phyloP scores from a whole-genome alignment of 2,329 filamentous ascomycete genomes.

The Ophiostoma australiae region DNA sequence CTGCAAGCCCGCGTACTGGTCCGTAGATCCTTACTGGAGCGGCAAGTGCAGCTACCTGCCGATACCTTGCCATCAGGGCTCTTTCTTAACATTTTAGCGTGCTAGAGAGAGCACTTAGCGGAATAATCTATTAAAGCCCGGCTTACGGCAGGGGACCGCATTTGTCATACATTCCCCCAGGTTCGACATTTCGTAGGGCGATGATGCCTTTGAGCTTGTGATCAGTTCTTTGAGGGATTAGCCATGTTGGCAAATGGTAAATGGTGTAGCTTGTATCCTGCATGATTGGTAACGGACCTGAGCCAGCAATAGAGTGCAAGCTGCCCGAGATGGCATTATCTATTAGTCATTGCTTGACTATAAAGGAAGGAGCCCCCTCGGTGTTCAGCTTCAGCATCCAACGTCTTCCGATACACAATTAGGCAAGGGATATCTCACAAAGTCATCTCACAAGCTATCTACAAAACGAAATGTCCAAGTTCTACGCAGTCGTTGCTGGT shows the following conservation, averaged over 20 bases:
- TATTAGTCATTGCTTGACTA: not conserved
- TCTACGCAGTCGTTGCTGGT: constrained; percentile 66
- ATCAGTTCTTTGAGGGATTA: not conserved
- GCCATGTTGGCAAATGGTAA: not conserved
- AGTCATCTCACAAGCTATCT: not conserved
- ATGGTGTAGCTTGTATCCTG: not conserved
- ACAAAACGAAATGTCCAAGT: constrained; percentile 28
- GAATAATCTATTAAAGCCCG: not conserved
- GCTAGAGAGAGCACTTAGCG: not conserved
- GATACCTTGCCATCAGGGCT: not conserved
- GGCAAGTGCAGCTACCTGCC: not conserved
- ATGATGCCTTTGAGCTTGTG: constrained; percentile 21
- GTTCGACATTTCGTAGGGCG: constrained; percentile 20
- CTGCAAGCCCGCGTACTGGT: not conserved
- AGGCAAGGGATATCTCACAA: no score
- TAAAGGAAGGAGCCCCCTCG: not conserved
- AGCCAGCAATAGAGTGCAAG: not conserved
- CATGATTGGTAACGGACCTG: not conserved
- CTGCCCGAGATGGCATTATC: not conserved
- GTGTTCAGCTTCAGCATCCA: not conserved
- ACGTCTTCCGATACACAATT: not conserved
- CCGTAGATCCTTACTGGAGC: not conserved
- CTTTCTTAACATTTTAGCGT: not conserved
- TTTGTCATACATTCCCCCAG: constrained; percentile 11
- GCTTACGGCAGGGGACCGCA: not conserved